Base-by-base conservation (phyloP, 192 early-diverging fungal genomes). In the Piromyces finnis region DNA sequence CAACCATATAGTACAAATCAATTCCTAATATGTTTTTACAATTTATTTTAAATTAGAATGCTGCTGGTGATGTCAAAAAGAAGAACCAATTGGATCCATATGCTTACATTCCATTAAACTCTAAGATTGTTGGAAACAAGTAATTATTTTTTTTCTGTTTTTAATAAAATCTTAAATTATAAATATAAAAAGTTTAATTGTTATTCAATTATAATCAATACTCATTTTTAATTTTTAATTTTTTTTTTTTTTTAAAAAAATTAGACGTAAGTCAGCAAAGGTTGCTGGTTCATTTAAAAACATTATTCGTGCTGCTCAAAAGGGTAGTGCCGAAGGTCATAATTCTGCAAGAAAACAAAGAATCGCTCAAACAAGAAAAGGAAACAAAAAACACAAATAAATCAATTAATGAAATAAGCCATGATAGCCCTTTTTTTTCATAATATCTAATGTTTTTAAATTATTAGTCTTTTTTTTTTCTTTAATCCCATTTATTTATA, bases 81-180 rank as follows among this genome's bases (percentile, higher is more conserved):
- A 91, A 92, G 78, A 94, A 93, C 77, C 92, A 90, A 82, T 87
- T 94, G 11, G 96, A 98, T 86, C 97, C 97, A 32, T 96, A 90
- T 83, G 94, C 95, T n/a, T 99, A 98, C 83, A 91, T 99, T 77
- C 97, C 97, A 80, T 87, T 99, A 78, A 89, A 87, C 68, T 84
- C 87, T 77, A 91, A 92, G 81, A 88, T 91, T 77, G 91, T 92
- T 35, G 90, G 90, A 77, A 91, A 87, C 79, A 87, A 84, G 84
- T 39, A 84, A 68, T 26, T n/a, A 68, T 68, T 68, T 11, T n/a
- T 51, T 17, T 51, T n/a, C n/a, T n/a, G n/a, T n/a, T n/a, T n/a
- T n/a, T n/a, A n/a, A n/a, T n/a, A n/a, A n/a, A n/a, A n/a, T n/a
- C n/a, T n/a, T n/a, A n/a, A n/a, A n/a, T n/a, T n/a, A n/a, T n/a